These are phyloP conservation scores for Gymnopilus junonius DNA, from an alignment of 768 basidiomycete species.

Conservation along the genomic window DNA sequence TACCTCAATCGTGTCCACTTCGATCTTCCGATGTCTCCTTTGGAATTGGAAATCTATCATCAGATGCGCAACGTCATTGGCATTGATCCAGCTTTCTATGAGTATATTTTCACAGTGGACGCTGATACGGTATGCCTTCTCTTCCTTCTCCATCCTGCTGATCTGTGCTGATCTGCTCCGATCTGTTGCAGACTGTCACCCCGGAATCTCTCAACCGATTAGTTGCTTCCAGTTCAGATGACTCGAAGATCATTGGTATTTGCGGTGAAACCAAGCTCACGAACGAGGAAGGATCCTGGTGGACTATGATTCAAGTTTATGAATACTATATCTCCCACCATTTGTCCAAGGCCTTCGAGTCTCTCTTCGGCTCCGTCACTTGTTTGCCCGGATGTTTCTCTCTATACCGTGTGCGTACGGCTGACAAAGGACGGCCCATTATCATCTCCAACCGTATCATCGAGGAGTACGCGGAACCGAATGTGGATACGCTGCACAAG, in stretches of 20 bases:
- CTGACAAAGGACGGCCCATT: conserved; percentile 96
- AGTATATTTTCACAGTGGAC: conserved; percentile 98
- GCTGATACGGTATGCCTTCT: conserved; percentile 81
- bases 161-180: conserved; percentile 2
- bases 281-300: conserved; percentile 95
- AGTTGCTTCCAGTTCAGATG: conserved; percentile 86
- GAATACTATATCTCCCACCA: conserved; percentile 97
- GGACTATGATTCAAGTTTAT: conserved; percentile 99
- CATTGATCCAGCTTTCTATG: conserved; percentile 96
- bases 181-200: conserved; percentile 74
- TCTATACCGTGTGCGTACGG: conserved; percentile 90
- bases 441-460: conserved; percentile 97
- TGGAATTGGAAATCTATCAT: conserved; percentile 94
- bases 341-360: conserved; percentile 93
- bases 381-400: conserved; percentile 98
- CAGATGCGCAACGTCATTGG: conserved; percentile 99
- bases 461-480: conserved; percentile 91
- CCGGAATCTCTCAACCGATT: conserved; percentile 91
- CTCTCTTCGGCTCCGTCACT: conserved; percentile 91
- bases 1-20: conserved; percentile 96
- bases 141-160: not conserved
- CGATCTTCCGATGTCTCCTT: conserved; percentile 89
- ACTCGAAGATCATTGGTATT: conserved; percentile 88
- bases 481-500: conserved; percentile 94
- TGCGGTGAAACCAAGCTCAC: conserved; percentile 93